phyloP scores from a whole-genome alignment of 129 eudicot species.

The Mikania micrantha region DNA sequence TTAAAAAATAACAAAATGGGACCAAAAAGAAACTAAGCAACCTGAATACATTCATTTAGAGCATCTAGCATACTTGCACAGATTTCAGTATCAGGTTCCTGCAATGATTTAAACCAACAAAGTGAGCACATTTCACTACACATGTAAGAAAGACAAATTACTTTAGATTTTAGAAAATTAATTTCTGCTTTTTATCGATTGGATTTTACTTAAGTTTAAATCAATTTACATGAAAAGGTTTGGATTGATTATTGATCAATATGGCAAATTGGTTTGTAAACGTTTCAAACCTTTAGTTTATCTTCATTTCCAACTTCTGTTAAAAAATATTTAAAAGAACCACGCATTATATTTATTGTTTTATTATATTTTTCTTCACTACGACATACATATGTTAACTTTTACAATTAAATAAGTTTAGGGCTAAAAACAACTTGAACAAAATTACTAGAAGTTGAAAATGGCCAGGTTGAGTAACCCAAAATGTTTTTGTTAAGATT shows the following conservation, averaged over 20 bases:
- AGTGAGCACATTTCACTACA: constrained; percentile 6
- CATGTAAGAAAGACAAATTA: neutral
- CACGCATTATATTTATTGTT: neutral
- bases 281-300: neutral
- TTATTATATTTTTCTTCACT: neutral
- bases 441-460: neutral
- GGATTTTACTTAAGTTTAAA: neutral
- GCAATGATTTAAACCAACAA: constrained; percentile 19
- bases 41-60: constrained; percentile 90
- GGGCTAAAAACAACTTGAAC: neutral
- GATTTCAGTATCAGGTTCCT: constrained; percentile 99
- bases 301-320: neutral
- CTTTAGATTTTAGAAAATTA: neutral
- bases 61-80: constrained; percentile 96
- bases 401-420: neutral
- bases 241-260: neutral
- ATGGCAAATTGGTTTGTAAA: neutral
- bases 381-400: neutral
- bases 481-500: neutral
- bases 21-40: constrained; percentile 21
- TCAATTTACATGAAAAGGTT: neutral
- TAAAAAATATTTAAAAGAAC: neutral
- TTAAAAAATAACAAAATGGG: neutral
- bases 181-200: neutral
- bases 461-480: neutral